These are phyloP conservation scores for Amyloporia xantha DNA, from an alignment of 768 basidiomycete species.

Conservation along the genomic window DNA sequence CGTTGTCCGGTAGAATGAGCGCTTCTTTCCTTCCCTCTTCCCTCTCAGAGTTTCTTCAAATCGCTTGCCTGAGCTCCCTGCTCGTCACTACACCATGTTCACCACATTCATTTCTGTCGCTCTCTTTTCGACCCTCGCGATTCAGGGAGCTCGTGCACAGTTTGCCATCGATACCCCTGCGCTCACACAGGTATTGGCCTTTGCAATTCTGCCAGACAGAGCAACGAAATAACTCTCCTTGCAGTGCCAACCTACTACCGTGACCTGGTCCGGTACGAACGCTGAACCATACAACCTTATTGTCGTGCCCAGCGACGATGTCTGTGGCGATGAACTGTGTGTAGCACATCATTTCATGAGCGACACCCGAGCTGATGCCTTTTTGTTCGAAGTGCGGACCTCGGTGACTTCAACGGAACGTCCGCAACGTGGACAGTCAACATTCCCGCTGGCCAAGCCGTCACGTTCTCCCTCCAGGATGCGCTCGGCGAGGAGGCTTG, in stretches of 20 bases:
- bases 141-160: constrained; percentile 42
- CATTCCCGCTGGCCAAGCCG: constrained; percentile 40
- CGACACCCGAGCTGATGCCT: neutral
- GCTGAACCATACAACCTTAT: constrained; percentile 51
- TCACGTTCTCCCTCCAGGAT: constrained; percentile 52
- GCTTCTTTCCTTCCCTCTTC: constrained; percentile 21
- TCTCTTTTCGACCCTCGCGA: constrained; percentile 54
- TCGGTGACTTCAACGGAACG: constrained; percentile 43
- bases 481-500: constrained; percentile 53
- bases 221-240: neutral
- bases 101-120: constrained; percentile 70
- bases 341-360: constrained; percentile 24
- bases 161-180: constrained; percentile 47
- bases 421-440: constrained; percentile 37
- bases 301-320: constrained; percentile 43
- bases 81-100: constrained; percentile 50
- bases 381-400: constrained; percentile 44
- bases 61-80: constrained; percentile 21
- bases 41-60: neutral
- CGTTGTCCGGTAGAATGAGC: constrained; percentile 12
- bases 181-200: constrained; percentile 42
- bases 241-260: constrained; percentile 45
- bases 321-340: constrained; percentile 57
- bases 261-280: constrained; percentile 45
- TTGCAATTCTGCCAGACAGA: too few relatives aligned